Conservation (phyloP, 306 rosid genomes). For the Pueraria montana region DNA sequence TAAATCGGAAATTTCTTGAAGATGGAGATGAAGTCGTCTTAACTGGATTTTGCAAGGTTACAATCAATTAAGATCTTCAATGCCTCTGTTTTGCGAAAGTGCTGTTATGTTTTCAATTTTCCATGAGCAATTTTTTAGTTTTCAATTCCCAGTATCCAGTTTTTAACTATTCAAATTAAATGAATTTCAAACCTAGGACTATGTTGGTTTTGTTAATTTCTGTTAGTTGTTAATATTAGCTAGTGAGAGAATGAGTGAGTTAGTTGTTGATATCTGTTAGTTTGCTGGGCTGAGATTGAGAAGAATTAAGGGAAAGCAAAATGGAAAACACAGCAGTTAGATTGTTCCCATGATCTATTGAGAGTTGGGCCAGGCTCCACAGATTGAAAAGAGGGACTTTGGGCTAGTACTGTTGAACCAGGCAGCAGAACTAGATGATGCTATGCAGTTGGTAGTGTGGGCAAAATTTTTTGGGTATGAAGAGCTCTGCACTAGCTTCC, state of each 20-base stretch:
- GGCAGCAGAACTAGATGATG: not conserved
- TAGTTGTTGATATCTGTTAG: not conserved
- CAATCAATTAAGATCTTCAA: constrained; percentile 24
- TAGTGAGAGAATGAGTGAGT: not conserved
- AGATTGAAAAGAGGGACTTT: not conserved
- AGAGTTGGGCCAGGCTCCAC: not conserved
- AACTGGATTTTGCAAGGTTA: constrained; percentile 87
- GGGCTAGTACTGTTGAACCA: not conserved
- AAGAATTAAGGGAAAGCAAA: not conserved
- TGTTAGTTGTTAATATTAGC: not conserved
- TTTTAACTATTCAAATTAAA: constrained; percentile 14
- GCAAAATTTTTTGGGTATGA: not conserved
- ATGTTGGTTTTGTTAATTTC: not conserved
- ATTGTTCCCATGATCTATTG: not conserved
- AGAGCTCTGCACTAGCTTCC: not conserved
- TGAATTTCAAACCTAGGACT: constrained; percentile 11
- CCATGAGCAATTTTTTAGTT: not conserved
- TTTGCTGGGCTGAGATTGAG: not conserved
- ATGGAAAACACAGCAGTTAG: not conserved
- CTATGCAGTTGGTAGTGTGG: not conserved
- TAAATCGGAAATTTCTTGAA: constrained; percentile 80
- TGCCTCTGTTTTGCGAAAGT: not conserved
- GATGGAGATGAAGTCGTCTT: constrained; percentile 95
- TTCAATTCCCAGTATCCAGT: not conserved
- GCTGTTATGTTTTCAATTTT: constrained; percentile 21